These are phyloP conservation scores for Ciborinia camelliae DNA, from an alignment of 2,329 filamentous ascomycete species.

Conservation along the genomic window DNA sequence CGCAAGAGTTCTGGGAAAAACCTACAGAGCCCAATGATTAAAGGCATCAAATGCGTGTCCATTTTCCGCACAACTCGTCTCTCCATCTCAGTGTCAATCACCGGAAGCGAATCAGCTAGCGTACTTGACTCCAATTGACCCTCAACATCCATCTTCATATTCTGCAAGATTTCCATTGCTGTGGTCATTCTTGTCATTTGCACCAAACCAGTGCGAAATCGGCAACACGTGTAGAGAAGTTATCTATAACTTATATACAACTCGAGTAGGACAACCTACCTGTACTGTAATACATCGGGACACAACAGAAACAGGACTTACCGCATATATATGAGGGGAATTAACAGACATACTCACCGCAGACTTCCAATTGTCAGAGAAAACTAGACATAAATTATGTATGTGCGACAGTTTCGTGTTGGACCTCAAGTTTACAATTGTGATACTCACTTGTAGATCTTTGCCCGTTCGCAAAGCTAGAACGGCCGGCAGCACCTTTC, in stretches of 20 bases:
- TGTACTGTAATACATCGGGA: conserved; percentile 7
- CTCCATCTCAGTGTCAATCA: conserved; percentile 40
- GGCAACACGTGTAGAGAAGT: not conserved
- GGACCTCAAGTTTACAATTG: not conserved
- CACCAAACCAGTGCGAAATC: not conserved
- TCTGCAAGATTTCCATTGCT: not conserved
- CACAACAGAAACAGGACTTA: not conserved
- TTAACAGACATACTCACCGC: not conserved
- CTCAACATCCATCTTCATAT: not conserved
- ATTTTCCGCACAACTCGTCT: conserved; percentile 53
- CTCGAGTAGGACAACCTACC: not conserved
- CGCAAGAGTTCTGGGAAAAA: not conserved
- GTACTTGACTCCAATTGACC: not conserved
- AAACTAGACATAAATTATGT: not conserved
- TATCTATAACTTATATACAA: not conserved
- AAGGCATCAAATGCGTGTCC: conserved; percentile 53
- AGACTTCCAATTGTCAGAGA: not conserved
- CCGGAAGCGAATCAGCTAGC: not conserved
- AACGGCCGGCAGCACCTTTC: not conserved
- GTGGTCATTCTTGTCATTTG: not conserved
- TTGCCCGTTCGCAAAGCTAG: not conserved
- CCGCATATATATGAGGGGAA: not conserved
- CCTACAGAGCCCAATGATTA: conserved; percentile 27
- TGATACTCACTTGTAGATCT: not conserved
- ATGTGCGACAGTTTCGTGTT: not conserved